These are phyloP conservation scores for Schizonepeta tenuifolia DNA, from an alignment of 257 asterid genomes.

Conservation along the genomic window DNA sequence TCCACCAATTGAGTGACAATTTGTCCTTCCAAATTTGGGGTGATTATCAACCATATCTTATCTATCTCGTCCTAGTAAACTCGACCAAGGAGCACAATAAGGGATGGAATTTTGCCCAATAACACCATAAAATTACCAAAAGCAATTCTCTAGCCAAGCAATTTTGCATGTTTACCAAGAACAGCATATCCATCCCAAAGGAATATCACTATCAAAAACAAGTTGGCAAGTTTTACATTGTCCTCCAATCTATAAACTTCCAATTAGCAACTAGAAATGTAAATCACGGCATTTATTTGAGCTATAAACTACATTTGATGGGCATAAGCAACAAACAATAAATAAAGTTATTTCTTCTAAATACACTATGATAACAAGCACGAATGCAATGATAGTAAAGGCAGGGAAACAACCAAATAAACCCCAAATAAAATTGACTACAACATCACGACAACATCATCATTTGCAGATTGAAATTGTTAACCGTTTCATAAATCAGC, in stretches of 20 bases:
- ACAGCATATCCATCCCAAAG: background rate
- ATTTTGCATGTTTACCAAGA: background rate
- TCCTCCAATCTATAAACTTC: background rate
- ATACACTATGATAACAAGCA: background rate
- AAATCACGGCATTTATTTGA: background rate
- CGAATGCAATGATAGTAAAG: background rate
- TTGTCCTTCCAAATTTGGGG: too few relatives aligned
- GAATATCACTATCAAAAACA: background rate
- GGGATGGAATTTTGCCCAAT: background rate
- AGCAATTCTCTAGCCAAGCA: background rate
- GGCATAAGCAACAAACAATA: background rate
- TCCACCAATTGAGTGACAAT: too few relatives aligned
- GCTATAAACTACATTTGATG: background rate
- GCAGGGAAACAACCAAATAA: background rate
- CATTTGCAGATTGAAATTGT: background rate
- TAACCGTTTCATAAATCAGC: background rate
- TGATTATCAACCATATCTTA: too few relatives aligned
- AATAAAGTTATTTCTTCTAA: background rate
- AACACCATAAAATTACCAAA: background rate
- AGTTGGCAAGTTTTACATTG: background rate
- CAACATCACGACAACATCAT: background rate
- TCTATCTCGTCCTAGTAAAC: too few relatives aligned
- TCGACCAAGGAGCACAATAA: background rate
- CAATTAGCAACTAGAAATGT: background rate
- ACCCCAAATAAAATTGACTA: too few relatives aligned